Evolutionary conservation across 768 basidiomycete species (phyloP).

Genomic region (Boletus rufocinnamomeus): DNA sequence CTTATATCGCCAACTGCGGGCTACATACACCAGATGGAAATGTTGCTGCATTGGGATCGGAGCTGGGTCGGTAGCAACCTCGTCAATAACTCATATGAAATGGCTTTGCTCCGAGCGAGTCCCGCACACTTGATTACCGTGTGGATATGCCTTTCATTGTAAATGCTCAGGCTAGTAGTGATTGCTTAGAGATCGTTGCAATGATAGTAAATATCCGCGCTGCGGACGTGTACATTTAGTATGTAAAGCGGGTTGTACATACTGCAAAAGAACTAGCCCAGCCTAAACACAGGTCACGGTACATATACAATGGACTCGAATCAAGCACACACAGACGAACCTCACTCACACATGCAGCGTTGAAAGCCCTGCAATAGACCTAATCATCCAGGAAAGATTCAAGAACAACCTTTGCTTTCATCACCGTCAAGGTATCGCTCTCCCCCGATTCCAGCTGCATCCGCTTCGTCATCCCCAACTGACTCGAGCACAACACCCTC

Average conservation of each 20-base stretch:
- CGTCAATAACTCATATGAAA: not conserved
- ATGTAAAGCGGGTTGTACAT: not conserved
- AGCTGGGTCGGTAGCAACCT: not conserved
- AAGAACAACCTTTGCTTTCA: constrained; percentile 13
- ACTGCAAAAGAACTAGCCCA: not conserved
- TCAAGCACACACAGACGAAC: not conserved
- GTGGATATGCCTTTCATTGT: no score
- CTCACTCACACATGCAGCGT: not conserved
- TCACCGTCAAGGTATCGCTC: constrained; percentile 6
- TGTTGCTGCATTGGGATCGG: not conserved
- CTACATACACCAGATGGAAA: not conserved
- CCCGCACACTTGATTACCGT: no score
- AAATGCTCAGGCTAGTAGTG: not conserved
- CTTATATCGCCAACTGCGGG: not conserved
- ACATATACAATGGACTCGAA: not conserved
- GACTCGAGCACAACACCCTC: constrained; percentile 16
- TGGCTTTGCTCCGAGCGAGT: no score
- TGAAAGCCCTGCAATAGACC: not conserved
- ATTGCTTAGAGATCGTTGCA: not conserved
- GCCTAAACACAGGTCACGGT: no score
- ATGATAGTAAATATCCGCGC: not conserved
- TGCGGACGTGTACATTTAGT: not conserved
- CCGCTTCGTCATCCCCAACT: constrained; percentile 15
- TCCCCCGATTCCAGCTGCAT: not conserved
- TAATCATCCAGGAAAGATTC: constrained; percentile 9